Conservation (phyloP, 108 stramenopile species). For the Fistulifera pelliculosa region DNA sequence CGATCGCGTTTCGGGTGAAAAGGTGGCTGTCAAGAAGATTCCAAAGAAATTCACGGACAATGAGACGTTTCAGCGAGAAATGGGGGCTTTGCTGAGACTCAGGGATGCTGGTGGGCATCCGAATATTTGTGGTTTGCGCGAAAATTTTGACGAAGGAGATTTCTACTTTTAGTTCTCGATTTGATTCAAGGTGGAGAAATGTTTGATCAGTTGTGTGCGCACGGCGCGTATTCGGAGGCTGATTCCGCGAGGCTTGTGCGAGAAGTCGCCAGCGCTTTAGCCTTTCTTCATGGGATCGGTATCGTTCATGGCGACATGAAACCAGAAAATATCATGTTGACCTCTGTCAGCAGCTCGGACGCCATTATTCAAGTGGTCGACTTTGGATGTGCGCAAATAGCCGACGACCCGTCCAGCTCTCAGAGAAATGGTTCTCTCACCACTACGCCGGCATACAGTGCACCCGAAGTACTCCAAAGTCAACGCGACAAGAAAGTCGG, state of each 20-base stretch:
- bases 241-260: conserved; percentile 65
- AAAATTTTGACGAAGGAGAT: conserved; percentile 56
- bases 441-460: conserved; percentile 47
- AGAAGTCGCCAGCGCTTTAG: conserved; percentile 60
- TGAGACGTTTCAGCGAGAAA: conserved; percentile 42
- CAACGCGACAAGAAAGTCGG: not conserved
- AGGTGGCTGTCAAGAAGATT: conserved; percentile 56
- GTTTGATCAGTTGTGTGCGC: conserved; percentile 76
- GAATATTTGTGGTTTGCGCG: conserved; percentile 58
- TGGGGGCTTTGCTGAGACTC: conserved; percentile 41
- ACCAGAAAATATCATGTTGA: conserved; percentile 78
- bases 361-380: conserved; percentile 70
- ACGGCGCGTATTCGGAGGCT: conserved; percentile 73
- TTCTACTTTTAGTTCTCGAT: conserved; percentile 69
- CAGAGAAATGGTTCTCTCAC: not conserved
- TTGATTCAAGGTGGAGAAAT: conserved; percentile 75
- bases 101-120: conserved; percentile 65
- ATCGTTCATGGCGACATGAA: conserved; percentile 82
- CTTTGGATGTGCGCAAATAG: conserved; percentile 69
- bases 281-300: conserved; percentile 72
- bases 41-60: conserved; percentile 51
- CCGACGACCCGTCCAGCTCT: conserved; percentile 22
- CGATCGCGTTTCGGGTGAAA: conserved; percentile 32
- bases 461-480: conserved; percentile 47
- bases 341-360: conserved; percentile 35